Base-by-base conservation (phyloP, 2,329 filamentous ascomycete genomes). In the Bertia moriformis region DNA sequence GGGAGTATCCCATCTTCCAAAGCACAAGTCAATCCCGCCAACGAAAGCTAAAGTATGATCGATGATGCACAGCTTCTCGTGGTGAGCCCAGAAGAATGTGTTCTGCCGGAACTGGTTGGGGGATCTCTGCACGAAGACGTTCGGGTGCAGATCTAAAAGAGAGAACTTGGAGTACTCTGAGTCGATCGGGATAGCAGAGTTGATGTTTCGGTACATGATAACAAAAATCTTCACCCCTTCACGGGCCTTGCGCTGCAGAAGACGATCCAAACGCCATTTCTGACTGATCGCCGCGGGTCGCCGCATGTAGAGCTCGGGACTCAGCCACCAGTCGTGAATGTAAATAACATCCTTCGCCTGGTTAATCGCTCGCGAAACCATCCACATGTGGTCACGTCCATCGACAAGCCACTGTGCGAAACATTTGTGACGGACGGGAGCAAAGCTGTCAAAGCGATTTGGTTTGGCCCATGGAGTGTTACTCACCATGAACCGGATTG, bases 241-340 rank as follows among this genome's bases (percentile, higher is more conserved):
- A 49, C 81, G 74, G 1, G 91, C 91, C 57, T 96, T 98, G 47
- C 79, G 78, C 56, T 94, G 85, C n/a, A 98, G 68, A 10, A 98
- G 68, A 50, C 91, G 73, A 59, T 98, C 91, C 4, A 98, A 71
- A 39, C 91, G 78, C 91, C 91, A 98, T 59, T 95, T 95, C 56
- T 96, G 89, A 53, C 88, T 95, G 59, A 96, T 95, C 36, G 85
- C 87, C 18, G 91, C 83, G 39, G 91, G 91, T 42, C 91, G 74
- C 43, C 91, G 76, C 78, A 96, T 80, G 62, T 98, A 98, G 35
- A 98, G 64, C 58, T 98, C 89, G 1, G 91, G 91, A 49, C 85
- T 95, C 30, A 98, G 63, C 91, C 91, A 98, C 91, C 91, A 98
- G 58, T 96, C 91, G 56, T 98, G 91, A 45, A 98, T 96, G 59